Evolutionary conservation across 78 protist genomes (phyloP), one percentile per base, ranked within the genome.

Genomic region (Chrysochromulina parva): DNA sequence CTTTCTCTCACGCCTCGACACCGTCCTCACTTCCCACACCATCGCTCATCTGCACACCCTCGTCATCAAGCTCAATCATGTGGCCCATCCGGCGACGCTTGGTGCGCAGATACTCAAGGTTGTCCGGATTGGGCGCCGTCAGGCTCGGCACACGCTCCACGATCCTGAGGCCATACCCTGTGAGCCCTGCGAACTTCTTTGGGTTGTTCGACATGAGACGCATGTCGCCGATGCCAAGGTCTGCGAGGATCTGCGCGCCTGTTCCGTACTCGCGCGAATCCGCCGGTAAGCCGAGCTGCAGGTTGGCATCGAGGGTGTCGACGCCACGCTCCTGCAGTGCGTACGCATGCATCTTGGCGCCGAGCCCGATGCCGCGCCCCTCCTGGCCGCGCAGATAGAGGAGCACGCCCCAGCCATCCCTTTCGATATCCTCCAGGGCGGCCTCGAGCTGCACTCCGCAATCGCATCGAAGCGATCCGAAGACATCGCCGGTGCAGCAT

Each of bases 371-470:
- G 17, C 86, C 86, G 50, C 86, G 24, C 62, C 86, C 86, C 86
- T 78, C 86, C 60, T 78, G 86, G 48, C 86, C 86, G 11, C 86
- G 86, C 47, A 78, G 60, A 62, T 78, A 78, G 53, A 78, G 86
- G 14, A 78, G 47, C 19, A 52, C 60, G 48, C 86, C 86, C 6
- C 60, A 53, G 48, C 86, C 86, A 13, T 78, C 86, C 22, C 5
- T 3, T 22, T 78, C 60, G 60, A 78, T 78, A 4, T 14, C 47
- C n/a, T 22, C 19, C 17, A 78, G 86, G 16, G 62, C 86, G 7
- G 48, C 22, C 60, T 78, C 86, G 86, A 78, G 86, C 60, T 78
- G 86, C 86, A 62, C 26, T 2, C 86, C 86, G 86, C 86, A 78
- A 47, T 78, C 86, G 60, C 86, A 78, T 28, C 86, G 86, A 16